These are phyloP conservation scores for Boechera stricta DNA, from an alignment of 345 rosid species.

Conservation along the genomic window DNA sequence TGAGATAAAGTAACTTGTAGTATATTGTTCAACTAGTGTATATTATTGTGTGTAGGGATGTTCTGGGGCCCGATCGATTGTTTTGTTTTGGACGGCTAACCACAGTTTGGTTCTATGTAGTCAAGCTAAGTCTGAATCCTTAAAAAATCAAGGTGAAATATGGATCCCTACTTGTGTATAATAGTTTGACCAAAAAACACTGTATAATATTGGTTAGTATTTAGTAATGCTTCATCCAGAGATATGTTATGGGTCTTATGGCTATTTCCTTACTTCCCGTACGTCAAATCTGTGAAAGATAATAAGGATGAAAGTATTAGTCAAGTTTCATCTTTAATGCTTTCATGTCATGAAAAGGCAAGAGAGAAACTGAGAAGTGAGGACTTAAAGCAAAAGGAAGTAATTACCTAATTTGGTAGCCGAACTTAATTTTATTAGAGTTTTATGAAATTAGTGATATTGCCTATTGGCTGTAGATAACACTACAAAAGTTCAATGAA, in stretches of 20 bases:
- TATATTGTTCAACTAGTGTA: constrained; percentile 25
- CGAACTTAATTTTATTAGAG: constrained; percentile 2
- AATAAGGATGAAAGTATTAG: constrained; percentile 6
- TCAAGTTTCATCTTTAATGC: constrained; percentile 32
- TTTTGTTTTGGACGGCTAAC: constrained; percentile 18
- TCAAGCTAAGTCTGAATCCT: background rate
- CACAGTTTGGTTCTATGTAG: background rate
- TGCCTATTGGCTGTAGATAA: background rate
- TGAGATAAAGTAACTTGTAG: constrained; percentile 37
- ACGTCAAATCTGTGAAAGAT: background rate
- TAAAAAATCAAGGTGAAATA: background rate
- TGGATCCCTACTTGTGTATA: background rate
- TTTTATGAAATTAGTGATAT: constrained; percentile 6
- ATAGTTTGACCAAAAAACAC: too few relatives aligned
- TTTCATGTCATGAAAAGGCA: constrained; percentile 20
- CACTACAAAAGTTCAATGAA: constrained; percentile 18
- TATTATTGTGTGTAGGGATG: constrained; percentile 19
- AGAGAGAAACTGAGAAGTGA: constrained; percentile 18
- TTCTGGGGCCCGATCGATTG: background rate
- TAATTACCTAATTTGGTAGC: background rate
- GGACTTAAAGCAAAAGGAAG: constrained; percentile 17
- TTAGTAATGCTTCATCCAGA: background rate
- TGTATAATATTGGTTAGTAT: too few relatives aligned
- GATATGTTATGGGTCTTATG: background rate
- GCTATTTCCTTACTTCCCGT: background rate